Evolutionary conservation across 371 early-diverging fungal genomes (phyloP), one percentile per base, ranked within the genome.

Genomic region (Coemansia sp.): DNA sequence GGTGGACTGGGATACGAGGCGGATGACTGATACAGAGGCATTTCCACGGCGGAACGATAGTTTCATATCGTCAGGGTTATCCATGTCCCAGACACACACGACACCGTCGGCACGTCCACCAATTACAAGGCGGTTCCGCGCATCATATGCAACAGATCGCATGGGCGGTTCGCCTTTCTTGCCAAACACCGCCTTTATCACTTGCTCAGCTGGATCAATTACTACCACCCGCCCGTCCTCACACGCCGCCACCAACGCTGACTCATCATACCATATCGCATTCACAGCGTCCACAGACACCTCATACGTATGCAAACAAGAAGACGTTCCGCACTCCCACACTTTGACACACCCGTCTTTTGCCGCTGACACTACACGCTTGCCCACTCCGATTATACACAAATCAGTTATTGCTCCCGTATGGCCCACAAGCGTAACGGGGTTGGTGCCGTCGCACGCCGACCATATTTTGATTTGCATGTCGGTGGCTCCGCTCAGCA

Each of bases 391-490:
- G 2, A 79, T 63, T 11, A 80, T 79, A 2, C 64, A 68, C n/a
- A 57, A 47, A 21, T 80, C 80, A n/a, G 80, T 80, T 51, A 80
- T 57, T 0, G 79, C 77, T 57, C 83, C 82, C 1, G 81, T 85
- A 71, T 91, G 91, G 5, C 91, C 90, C 42, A 71, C 80, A 34
- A 91, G 77, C 4, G 90, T 89, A 4, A 88, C 89, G 16, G 92
- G 92, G 53, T 89, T 89, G 47, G 82, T 81, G 39, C 92, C 92
- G 69, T 90, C 87, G 22, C 84, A 59, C 5, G 82, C 90, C 37
- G 90, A 89, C 90, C 90, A 91, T 39, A 91, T 82, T 45, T 85
- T 86, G 16, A 88, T 67, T 45, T 83, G 83, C 66, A 89, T 86
- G 71, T 91, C 92, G 5, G 86, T 78, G 16, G 83, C 88, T 13